Percentiles rank a stretch among this genome's conserved stretches.
Evolutionary conservation across 1,284 basidiomycete genomes (phyloP).

Genomic region (Ceratobasidium sp.): DNA sequence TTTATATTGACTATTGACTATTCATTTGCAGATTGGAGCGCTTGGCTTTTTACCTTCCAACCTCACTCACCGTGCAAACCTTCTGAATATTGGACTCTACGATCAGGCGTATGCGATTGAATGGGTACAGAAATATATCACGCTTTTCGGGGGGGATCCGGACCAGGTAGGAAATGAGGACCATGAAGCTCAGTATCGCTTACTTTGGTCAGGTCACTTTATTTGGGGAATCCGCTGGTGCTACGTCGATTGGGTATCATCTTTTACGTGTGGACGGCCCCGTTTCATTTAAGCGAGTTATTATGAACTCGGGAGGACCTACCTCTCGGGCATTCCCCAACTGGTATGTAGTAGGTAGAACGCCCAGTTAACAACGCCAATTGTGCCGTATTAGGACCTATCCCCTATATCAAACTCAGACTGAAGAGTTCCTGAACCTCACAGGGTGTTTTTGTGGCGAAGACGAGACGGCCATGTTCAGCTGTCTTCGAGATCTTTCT

Average conservation of each 20-base stretch:
- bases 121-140: slow-evolving; percentile 11
- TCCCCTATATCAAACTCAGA: too few species aligned
- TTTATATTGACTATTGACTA: too few species aligned
- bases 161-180: too few species aligned
- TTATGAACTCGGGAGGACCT: slow-evolving; percentile 23
- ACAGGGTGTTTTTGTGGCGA: too few species aligned
- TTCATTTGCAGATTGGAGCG: neutral
- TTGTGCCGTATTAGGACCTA: slow-evolving; percentile 11
- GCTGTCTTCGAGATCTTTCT: slow-evolving; percentile 1
- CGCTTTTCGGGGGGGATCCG: too few species aligned
- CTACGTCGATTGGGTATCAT: slow-evolving; percentile 16
- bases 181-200: neutral
- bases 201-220: neutral
- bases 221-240: slow-evolving; percentile 18
- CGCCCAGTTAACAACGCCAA: neutral
- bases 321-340: slow-evolving; percentile 15
- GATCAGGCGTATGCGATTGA: slow-evolving; percentile 5
- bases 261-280: neutral
- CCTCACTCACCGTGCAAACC: neutral
- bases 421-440: too few species aligned
- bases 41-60: slow-evolving; percentile 17
- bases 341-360: neutral
- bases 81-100: slow-evolving; percentile 9
- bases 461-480: too few species aligned
- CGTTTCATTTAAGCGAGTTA: neutral